Conservation (phyloP, 768 basidiomycete species). For the Boletus pseudopeckii region DNA sequence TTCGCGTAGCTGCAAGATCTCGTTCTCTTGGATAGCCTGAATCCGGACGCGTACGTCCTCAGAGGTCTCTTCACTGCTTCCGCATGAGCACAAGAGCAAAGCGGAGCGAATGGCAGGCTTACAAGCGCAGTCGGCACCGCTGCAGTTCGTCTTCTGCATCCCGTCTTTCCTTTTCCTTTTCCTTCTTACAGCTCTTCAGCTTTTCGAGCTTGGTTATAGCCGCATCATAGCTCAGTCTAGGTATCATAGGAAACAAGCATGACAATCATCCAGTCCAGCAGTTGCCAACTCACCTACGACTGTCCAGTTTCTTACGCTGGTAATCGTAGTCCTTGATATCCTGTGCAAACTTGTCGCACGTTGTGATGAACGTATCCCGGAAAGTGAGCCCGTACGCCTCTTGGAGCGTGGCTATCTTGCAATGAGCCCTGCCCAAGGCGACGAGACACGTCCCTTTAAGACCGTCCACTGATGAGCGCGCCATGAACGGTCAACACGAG, state of each 20-base stretch:
- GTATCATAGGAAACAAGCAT: not conserved
- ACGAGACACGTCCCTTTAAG: constrained; percentile 64
- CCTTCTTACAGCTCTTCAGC: constrained; percentile 69
- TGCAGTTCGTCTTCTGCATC: constrained; percentile 84
- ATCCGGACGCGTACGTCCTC: constrained; percentile 83
- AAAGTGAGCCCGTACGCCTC: constrained; percentile 75
- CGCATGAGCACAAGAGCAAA: constrained; percentile 7
- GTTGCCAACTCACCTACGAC: constrained; percentile 54
- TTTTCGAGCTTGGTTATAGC: constrained; percentile 69
- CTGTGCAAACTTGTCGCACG: constrained; percentile 61
- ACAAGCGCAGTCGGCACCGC: constrained; percentile 73
- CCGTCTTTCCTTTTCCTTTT: constrained; percentile 66
- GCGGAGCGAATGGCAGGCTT: constrained; percentile 24
- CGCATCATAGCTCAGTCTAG: constrained; percentile 74
- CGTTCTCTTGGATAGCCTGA: constrained; percentile 75
- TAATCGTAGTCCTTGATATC: constrained; percentile 82
- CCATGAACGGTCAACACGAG: constrained; percentile 3
- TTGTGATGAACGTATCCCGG: constrained; percentile 66
- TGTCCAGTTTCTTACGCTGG: constrained; percentile 84
- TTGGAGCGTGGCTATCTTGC: constrained; percentile 80
- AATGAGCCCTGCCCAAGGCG: constrained; percentile 78
- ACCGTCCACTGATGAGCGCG: not conserved
- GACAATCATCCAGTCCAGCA: not conserved
- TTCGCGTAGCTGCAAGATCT: constrained; percentile 67
- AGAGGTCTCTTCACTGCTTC: constrained; percentile 73